These are phyloP conservation scores for Ramalina peruviana DNA, from an alignment of 495 filamentous ascomycete genomes.

Conservation along the genomic window DNA sequence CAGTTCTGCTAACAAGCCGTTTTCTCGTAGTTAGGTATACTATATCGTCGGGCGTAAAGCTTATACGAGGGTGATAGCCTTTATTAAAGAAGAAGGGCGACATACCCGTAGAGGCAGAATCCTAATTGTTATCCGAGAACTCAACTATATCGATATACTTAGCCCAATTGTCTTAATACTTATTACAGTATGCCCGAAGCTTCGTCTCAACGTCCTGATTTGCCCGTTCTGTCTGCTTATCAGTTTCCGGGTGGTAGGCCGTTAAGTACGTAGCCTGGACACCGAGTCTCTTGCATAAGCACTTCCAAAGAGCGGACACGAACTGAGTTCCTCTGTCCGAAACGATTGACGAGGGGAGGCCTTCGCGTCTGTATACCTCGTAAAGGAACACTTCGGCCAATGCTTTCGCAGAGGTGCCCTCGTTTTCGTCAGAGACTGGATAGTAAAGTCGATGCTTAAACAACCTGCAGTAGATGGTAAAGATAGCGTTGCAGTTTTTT, in stretches of 20 bases:
- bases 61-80: constrained; percentile 13
- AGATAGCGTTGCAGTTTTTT: background rate
- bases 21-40: background rate
- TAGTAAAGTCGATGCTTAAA: background rate
- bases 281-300: constrained; percentile 4
- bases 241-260: constrained; percentile 19
- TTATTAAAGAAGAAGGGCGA: constrained; percentile 14
- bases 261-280: constrained; percentile 15
- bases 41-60: constrained; percentile 2
- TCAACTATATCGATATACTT: too few species aligned
- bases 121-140: constrained; percentile 7
- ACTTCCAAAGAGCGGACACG: constrained; percentile 10
- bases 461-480: background rate
- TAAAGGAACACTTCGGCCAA: constrained; percentile 4
- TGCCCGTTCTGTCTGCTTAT: constrained; percentile 16
- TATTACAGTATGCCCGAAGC: constrained; percentile 13
- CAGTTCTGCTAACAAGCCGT: background rate
- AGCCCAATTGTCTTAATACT: constrained; percentile 21
- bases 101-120: background rate
- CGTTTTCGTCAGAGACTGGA: background rate
- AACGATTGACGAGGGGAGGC: constrained; percentile 6
- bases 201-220: constrained; percentile 18
- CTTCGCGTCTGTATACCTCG: constrained; percentile 1
- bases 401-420: background rate
- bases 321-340: constrained; percentile 13